These are phyloP conservation scores for Crithidia thermophila DNA, from an alignment of 208 protist genomes.

Conservation along the genomic window DNA sequence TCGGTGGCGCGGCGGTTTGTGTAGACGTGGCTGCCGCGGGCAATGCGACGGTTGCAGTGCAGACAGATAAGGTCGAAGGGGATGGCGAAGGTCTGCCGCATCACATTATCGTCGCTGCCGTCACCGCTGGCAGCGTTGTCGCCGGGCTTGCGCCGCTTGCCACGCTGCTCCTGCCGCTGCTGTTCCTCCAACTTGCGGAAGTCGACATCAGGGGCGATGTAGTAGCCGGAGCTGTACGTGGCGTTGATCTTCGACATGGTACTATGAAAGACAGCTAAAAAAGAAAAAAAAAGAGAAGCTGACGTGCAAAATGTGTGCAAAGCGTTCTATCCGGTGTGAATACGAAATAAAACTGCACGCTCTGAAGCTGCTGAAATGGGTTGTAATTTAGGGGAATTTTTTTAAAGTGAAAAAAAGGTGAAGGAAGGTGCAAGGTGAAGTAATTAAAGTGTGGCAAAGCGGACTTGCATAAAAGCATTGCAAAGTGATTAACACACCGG, in stretches of 20 bases:
- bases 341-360: too few species aligned
- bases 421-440: background rate
- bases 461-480: too few species aligned
- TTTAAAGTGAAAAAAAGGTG: too few species aligned
- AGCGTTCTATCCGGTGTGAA: background rate
- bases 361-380: too few species aligned
- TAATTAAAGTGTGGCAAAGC: too few species aligned
- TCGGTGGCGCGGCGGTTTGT: conserved; percentile 69
- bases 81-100: conserved; percentile 85
- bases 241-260: conserved; percentile 89
- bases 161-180: conserved; percentile 48
- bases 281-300: conserved; percentile 12
- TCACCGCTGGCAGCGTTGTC: conserved; percentile 13
- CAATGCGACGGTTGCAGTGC: conserved; percentile 69
- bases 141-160: conserved; percentile 38
- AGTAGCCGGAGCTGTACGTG: conserved; percentile 88
- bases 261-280: too few species aligned
- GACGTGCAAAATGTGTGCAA: too few species aligned
- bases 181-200: conserved; percentile 83
- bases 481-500: too few species aligned
- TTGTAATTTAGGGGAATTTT: too few species aligned
- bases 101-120: conserved; percentile 36
- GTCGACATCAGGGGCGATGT: conserved; percentile 79
- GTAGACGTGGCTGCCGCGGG: conserved; percentile 84
- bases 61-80: conserved; percentile 81